These are phyloP conservation scores for Hibiscus trionum DNA, from an alignment of 345 rosid genomes.

Conservation along the genomic window DNA sequence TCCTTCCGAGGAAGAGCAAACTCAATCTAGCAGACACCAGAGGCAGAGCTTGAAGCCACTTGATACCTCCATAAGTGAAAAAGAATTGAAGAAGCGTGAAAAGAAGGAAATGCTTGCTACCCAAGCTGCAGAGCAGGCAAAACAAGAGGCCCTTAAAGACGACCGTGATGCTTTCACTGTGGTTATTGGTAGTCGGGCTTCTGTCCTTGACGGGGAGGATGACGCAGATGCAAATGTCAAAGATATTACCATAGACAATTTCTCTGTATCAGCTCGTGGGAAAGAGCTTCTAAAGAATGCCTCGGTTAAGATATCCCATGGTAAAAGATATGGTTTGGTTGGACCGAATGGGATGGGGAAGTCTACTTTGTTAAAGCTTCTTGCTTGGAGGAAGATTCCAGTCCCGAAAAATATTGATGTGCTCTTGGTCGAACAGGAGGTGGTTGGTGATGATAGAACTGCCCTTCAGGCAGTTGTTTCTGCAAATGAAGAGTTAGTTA, in stretches of 20 bases:
- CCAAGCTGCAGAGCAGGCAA: slow-evolving; percentile 47
- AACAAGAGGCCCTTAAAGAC: slow-evolving; percentile 75
- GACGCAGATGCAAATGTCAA: slow-evolving; percentile 86
- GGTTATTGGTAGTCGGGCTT: slow-evolving; percentile 76
- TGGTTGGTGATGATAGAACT: slow-evolving; percentile 70
- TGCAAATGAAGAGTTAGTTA: neutral
- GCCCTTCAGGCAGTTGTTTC: neutral
- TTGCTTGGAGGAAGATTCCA: slow-evolving; percentile 97
- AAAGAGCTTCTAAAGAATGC: slow-evolving; percentile 86
- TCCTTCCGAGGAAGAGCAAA: slow-evolving; percentile 40
- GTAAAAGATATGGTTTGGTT: slow-evolving; percentile 89
- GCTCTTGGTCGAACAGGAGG: slow-evolving; percentile 91
- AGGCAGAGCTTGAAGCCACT: slow-evolving; percentile 46
- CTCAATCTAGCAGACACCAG: slow-evolving; percentile 41
- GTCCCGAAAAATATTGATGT: slow-evolving; percentile 95
- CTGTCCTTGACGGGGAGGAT: slow-evolving; percentile 86
- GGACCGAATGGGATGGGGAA: slow-evolving; percentile 98
- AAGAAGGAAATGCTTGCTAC: slow-evolving; percentile 59
- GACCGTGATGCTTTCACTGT: slow-evolving; percentile 96
- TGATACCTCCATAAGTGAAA: slow-evolving; percentile 53
- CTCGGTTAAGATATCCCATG: slow-evolving; percentile 86
- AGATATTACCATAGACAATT: slow-evolving; percentile 72
- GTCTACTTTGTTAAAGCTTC: slow-evolving; percentile 84
- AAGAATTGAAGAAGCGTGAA: slow-evolving; percentile 78
- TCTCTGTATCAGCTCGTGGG: slow-evolving; percentile 91